Base-by-base conservation (phyloP, 176 grass and related monocot species). In the Aegilops bicornis region DNA sequence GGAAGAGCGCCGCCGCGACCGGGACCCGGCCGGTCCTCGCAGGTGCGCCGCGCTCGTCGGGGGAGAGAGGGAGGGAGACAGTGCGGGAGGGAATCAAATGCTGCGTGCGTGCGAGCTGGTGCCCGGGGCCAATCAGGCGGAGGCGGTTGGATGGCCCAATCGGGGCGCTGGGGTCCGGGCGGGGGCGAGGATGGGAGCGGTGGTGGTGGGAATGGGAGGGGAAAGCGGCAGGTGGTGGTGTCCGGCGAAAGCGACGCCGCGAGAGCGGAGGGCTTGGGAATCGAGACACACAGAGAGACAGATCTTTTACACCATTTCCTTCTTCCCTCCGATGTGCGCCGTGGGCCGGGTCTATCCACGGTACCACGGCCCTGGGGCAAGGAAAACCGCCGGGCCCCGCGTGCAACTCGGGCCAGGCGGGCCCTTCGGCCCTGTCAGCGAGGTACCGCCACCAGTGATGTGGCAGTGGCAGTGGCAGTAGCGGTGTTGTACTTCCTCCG, bases 181-280 rank as follows among this genome's bases (percentile, higher is more conserved):
- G 81, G 76, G 76, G 5, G 3, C 24, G 75, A 7, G 4, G 54
- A 59, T 59, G 54, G 35, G 35, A 40, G 69, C 2, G 11, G 36
- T 73, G 69, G 69, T 43, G 67, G 40, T 1, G 22, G 42, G 9
- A 25, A n/a, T 7, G 24, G 11, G 58, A 39, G 67, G 85, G 85
- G 85, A 87, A 88, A 84, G 85, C 81, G 70, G 85, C 75, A 69
- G 84, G 79, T 62, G 88, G 82, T 88, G 85, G 85, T 87, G 85
- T 85, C 85, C 89, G 81, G 85, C 77, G 89, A 91, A 88, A 91
- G 89, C 89, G 86, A 91, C 85, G 69, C 69, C 37, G 73, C 48
- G 33, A 7, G 29, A 8, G 59, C 11, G 63, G 10, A 0, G 7
- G 19, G 64, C 71, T 47, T 64, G 58, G 59, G 81, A 74, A 79